A percentile compares a stretch with the other conserved stretches of the same genome.
Evolutionary conservation across 495 filamentous ascomycete species (phyloP).

Genomic region (Lichina pygmaea): DNA sequence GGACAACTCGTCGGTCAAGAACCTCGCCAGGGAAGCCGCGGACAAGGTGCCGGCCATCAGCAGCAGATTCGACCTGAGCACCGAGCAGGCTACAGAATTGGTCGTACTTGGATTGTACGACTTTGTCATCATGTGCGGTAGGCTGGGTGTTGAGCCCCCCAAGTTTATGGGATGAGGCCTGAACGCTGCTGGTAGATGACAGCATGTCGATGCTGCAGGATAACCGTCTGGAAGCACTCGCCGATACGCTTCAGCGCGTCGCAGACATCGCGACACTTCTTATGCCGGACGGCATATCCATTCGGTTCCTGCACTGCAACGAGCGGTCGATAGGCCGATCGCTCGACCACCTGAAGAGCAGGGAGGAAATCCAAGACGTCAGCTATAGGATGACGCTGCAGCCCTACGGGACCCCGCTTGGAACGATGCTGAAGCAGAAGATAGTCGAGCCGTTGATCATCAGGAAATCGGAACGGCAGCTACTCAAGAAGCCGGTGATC

Average conservation of each 20-base stretch:
- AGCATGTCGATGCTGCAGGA: background rate
- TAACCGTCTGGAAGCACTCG: background rate
- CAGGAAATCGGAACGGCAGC: background rate
- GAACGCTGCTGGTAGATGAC: background rate
- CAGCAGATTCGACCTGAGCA: background rate
- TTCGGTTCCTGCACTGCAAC: background rate
- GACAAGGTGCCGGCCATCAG: background rate
- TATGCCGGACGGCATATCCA: background rate
- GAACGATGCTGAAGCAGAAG: background rate
- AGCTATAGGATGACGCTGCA: background rate
- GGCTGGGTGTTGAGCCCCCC: background rate
- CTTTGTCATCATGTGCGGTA: constrained; percentile 1
- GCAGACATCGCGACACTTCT: background rate
- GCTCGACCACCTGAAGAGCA: background rate
- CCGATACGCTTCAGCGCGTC: background rate
- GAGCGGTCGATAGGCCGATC: no score
- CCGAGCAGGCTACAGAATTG: background rate
- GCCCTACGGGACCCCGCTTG: background rate
- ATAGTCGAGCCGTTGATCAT: constrained; percentile 1
- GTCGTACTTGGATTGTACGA: background rate
- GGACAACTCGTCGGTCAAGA: background rate
- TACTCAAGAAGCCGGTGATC: background rate
- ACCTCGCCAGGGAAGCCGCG: background rate
- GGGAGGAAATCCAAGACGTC: background rate
- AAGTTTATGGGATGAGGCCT: background rate